Base-by-base conservation (phyloP, 202 grass and related monocot species). In the Panicum hallii region DNA sequence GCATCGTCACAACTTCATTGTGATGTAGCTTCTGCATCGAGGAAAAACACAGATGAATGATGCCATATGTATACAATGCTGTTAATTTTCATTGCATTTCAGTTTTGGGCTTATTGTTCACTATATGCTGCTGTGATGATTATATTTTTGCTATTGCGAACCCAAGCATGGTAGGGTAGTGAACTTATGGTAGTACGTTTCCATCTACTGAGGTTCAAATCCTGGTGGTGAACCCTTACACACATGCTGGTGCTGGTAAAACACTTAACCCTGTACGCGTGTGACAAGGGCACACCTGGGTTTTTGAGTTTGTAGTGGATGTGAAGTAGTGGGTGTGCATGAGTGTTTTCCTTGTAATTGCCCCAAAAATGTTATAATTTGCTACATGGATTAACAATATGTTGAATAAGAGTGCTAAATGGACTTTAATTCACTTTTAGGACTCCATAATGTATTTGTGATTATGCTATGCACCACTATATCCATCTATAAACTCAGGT, bases 1-100 rank as follows among this genome's bases (percentile, higher is more conserved):
- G 62, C 36, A 36, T 36, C 36, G 36, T 36, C 36, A 36, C 36
- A 36, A 36, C 36, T 36, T 72, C 22, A 55, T 34, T 80, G 45
- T 22, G 72, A 86, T 49, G 13, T 86, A 65, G 40, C 48, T 74
- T 79, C 57, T 65, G 47, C 41, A 78, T 78, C 70, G 63, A 85
- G 48, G 15, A 53, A 53, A 74, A 61, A 12, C 58, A 11, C 58
- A 36, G 2, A 26, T 28, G 22, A 23, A 61, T 26, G 58, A 61
- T 61, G 58, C n/a, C 30, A 32, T 32, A 32, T 32, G 30, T 32
- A 32, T 32, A 32, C 30, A 32, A 32, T 32, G 30, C 22, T 23
- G 12, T 61, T 4, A 19, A 34, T 73, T 67, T 6, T 50, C 19
- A 11, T 49, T 50, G 23, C 42, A 70, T 43, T 32, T 49, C 14